Base-by-base conservation (phyloP, 2,329 filamentous ascomycete species). In the Cladosporium sp. region DNA sequence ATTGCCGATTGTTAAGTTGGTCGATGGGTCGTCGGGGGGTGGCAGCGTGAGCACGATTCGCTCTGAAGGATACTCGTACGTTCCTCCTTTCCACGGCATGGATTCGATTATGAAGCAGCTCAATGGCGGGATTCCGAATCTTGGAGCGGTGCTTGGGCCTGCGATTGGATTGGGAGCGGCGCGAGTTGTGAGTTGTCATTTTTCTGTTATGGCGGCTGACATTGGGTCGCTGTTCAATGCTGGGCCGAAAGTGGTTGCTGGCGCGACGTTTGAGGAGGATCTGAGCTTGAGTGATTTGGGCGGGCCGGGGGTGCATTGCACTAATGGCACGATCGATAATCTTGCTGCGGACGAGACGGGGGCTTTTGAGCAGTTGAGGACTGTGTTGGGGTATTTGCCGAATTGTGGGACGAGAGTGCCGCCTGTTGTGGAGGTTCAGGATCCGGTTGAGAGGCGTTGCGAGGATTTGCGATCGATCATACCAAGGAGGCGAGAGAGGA, bases 281-380 rank as follows among this genome's bases (percentile, higher is more conserved):
- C 74, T 89, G 2, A 82, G 79, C 4, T 84, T 88, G 57, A 81
- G 81, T 14, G 85, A 88, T 67, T 78, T 89, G 0, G 87, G 87
- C 3, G 87, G 87, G 0, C 85, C 87, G 0, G 77, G 76, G 23
- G 83, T 89, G 74, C 87, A 89, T 71, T 88, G 86, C 69, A 85
- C 84, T 0, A 89, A 89, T 66, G 87, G 87, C 0, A 89, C 87
- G 0, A 88, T 89, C 58, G 87, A 89, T 67, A 89, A 89, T 62
- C 77, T 88, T 2, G 87, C 87, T 0, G 78, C 80, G 4, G 83
- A 86, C 66, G 87, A 89, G 72, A 79, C 79, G n/a, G 85, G 83
- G 46, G 88, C 86, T 67, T 89, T 88, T 66, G 82, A 85, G 69
- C 87, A 89, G 72, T 72, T 89, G 4, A 78, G 85, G 1, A 84